A percentile compares a stretch with the other conserved stretches of the same genome.
Evolutionary conservation across 1,284 basidiomycete genomes (phyloP).

Genomic region (Ganoderma multipileum): DNA sequence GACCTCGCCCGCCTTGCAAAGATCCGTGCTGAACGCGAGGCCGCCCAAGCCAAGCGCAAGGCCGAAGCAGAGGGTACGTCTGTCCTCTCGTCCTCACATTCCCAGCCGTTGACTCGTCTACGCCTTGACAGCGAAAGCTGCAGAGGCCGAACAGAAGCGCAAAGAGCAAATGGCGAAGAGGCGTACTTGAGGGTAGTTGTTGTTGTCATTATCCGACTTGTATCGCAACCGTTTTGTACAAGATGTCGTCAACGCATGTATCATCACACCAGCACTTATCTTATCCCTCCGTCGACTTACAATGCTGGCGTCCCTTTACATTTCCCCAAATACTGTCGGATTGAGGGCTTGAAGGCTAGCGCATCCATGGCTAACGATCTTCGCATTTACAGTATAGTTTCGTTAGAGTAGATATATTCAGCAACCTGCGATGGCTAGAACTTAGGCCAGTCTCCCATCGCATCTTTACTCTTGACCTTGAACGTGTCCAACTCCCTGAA

Average conservation of each 20-base stretch:
- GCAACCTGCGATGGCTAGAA: background rate
- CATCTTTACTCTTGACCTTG: slow-evolving; percentile 4
- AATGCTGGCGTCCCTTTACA: background rate
- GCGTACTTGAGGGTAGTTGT: slow-evolving; percentile 22
- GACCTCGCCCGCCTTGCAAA: slow-evolving; percentile 88
- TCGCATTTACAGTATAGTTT: background rate
- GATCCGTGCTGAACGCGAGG: slow-evolving; percentile 86
- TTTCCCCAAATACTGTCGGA: too few relatives aligned
- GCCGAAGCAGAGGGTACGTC: slow-evolving; percentile 81
- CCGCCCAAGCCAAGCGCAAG: slow-evolving; percentile 83
- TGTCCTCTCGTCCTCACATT: background rate
- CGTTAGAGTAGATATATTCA: background rate
- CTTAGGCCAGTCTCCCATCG: background rate
- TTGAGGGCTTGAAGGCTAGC: too few relatives aligned
- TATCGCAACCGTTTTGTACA: slow-evolving; percentile 7
- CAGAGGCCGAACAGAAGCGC: slow-evolving; percentile 51
- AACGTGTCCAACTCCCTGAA: slow-evolving; percentile 24
- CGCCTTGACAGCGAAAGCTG: slow-evolving; percentile 47
- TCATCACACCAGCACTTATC: slow-evolving; percentile 8
- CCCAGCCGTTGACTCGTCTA: slow-evolving; percentile 3
- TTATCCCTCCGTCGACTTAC: background rate
- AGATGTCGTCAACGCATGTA: slow-evolving; percentile 10
- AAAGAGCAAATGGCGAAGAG: slow-evolving; percentile 36
- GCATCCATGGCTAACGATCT: background rate
- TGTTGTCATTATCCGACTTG: background rate